Conservation (phyloP, 2,329 filamentous ascomycete genomes). For the Aspergillus amoenus region DNA sequence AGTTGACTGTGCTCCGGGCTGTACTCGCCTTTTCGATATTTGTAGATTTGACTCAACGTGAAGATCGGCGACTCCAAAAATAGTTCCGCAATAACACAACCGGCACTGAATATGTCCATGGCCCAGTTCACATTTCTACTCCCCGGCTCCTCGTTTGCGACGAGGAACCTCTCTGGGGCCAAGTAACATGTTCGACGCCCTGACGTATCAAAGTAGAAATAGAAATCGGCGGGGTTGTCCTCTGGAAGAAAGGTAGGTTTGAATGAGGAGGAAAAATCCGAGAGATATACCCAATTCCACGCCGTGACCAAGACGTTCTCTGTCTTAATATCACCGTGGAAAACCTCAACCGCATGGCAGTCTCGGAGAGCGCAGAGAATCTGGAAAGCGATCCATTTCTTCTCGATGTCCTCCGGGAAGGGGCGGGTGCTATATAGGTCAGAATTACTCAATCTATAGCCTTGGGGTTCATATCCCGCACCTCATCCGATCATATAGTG, state of each 20-base stretch:
- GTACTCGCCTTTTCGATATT: constrained; percentile 89
- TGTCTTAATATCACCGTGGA: constrained; percentile 97
- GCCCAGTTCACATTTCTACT: constrained; percentile 74
- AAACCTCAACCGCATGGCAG: constrained; percentile 84
- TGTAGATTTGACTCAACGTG: constrained; percentile 92
- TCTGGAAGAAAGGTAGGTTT: constrained; percentile 93
- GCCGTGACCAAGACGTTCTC: constrained; percentile 96
- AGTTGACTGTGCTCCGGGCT: constrained; percentile 80
- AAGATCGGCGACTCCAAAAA: constrained; percentile 97
- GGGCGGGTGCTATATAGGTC: constrained; percentile 72
- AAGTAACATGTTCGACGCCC: constrained; percentile 90
- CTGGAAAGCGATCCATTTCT: constrained; percentile 98
- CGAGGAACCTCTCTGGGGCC: constrained; percentile 87
- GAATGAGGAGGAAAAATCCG: constrained; percentile 95
- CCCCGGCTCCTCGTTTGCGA: constrained; percentile 65
- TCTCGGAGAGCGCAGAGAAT: constrained; percentile 88
- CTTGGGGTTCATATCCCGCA: constrained; percentile 24
- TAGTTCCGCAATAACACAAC: constrained; percentile 94
- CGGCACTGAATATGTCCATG: constrained; percentile 97
- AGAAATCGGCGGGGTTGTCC: constrained; percentile 96
- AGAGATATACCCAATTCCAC: constrained; percentile 98
- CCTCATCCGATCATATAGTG: constrained; percentile 88
- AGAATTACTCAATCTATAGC: constrained; percentile 16
- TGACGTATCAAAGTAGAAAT: constrained; percentile 95
- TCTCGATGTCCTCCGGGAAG: constrained; percentile 95